Base-by-base conservation (phyloP, 768 basidiomycete genomes). In the Boletus rubropictus region DNA sequence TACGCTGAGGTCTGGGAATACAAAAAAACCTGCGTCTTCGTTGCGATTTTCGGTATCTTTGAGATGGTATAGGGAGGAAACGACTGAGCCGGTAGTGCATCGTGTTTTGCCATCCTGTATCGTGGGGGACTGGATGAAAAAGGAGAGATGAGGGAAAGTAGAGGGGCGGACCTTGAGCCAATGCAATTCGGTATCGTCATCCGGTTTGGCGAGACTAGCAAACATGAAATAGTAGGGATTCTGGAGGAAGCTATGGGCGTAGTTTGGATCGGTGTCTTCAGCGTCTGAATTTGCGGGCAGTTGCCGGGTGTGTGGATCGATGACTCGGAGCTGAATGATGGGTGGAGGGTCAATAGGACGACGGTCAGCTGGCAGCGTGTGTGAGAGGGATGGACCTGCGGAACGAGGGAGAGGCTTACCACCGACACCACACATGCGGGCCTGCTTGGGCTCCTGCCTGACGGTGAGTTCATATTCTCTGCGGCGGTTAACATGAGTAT, bases 141-240 rank as follows among this genome's bases (percentile, higher is more conserved):
- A 44, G 44, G 28, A 24, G 6, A 3, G 21, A 4, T 15, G 24
- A 35, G 0, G 17, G 2, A 9, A 2, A 1, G 8, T 42, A 20
- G 36, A 27, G 10, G 44, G 21, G 49, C 69, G 20, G 44, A 84
- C 83, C 75, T 91, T 83, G 57, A 82, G 73, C 80, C 89, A 86
- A 59, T 96, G 93, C 36, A 95, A 65, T 65, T 95, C 92, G 11
- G 84, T 77, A 55, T 94, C 89, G 51, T 89, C 85, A 57, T 93
- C 90, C 0, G 89, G 88, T 56, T 91, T 84, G 1, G 91, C 90
- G 33, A 94, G 77, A 59, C 82, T 84, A 21, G 92, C 91, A 58
- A 91, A 93, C 88, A 94, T 94, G 67, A 95, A 93, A 64, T 92
- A 95, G 64, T 94, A 94, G 0, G 92, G 92, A 56, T 94, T 90